These are phyloP conservation scores for Auriscalpium vulgare DNA, from an alignment of 768 basidiomycete genomes.

Conservation along the genomic window DNA sequence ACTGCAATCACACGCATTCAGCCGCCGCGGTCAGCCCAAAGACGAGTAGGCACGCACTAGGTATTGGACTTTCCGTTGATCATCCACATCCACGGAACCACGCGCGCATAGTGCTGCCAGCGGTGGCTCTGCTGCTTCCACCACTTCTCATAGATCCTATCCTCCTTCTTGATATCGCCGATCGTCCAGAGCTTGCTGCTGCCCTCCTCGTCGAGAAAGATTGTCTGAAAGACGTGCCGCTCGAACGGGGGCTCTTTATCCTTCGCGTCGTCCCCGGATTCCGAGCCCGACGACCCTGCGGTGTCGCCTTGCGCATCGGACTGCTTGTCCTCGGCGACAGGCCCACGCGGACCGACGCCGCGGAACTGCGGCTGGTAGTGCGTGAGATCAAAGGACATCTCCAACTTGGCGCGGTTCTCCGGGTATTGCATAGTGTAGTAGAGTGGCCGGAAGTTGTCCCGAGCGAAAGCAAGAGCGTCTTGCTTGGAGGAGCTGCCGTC, in stretches of 20 bases:
- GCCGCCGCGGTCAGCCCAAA: background rate
- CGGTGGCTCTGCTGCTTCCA: conserved; percentile 48
- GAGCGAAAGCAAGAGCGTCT: conserved; percentile 28
- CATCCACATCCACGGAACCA: conserved; percentile 32
- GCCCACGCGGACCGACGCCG: conserved; percentile 21
- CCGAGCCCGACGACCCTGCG: conserved; percentile 13
- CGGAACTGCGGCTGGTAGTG: conserved; percentile 40
- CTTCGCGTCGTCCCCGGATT: conserved; percentile 6
- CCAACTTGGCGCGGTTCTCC: conserved; percentile 36
- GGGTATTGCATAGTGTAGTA: conserved; percentile 40
- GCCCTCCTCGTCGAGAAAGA: conserved; percentile 37
- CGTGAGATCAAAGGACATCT: conserved; percentile 46
- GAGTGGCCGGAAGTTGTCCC: conserved; percentile 34
- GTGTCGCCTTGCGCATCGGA: conserved; percentile 6
- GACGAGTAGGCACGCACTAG: conserved; percentile 10
- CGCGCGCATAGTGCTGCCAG: conserved; percentile 36
- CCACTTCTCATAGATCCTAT: conserved; percentile 38
- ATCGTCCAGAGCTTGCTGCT: conserved; percentile 35
- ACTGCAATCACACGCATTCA: conserved; percentile 5
- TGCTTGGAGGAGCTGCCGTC: conserved; percentile 11
- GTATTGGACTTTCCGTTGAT: conserved; percentile 31
- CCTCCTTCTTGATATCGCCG: conserved; percentile 30
- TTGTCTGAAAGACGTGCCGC: conserved; percentile 43
- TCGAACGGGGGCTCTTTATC: conserved; percentile 24
- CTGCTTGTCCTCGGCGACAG: conserved; percentile 12